These are phyloP conservation scores for Colletotrichum sp. DNA, from an alignment of 2,329 filamentous ascomycete species.

Conservation along the genomic window DNA sequence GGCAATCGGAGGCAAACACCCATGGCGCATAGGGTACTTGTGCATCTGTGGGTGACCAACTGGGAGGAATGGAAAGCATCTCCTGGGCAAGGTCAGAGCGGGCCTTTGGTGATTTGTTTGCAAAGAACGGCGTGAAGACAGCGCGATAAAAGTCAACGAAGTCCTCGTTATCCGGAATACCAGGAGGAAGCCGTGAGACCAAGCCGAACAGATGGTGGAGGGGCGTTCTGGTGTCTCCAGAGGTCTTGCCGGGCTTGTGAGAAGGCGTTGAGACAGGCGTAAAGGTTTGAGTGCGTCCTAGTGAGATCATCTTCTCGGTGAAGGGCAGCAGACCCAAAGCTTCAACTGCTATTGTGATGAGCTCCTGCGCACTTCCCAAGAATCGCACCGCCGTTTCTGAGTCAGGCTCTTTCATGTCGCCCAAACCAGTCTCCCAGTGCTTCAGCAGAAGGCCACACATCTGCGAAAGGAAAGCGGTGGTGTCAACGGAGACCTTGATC, in stretches of 20 bases:
- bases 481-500: constrained; percentile 85
- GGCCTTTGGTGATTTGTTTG: constrained; percentile 47
- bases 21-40: constrained; percentile 55
- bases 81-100: constrained; percentile 55
- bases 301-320: constrained; percentile 63
- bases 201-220: constrained; percentile 71
- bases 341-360: constrained; percentile 53
- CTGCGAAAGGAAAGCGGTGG: constrained; percentile 77
- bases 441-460: constrained; percentile 72
- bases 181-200: constrained; percentile 56
- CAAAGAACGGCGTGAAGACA: constrained; percentile 65
- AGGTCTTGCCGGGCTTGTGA: constrained; percentile 58
- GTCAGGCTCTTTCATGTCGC: constrained; percentile 56
- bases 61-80: constrained; percentile 51
- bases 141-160: constrained; percentile 51
- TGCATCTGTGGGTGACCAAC: constrained; percentile 39
- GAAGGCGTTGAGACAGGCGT: constrained; percentile 71
- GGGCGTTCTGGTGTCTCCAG: constrained; percentile 60
- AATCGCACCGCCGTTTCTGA: constrained; percentile 52
- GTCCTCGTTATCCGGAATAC: constrained; percentile 51
- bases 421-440: constrained; percentile 69
- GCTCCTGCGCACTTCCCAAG: constrained; percentile 57
- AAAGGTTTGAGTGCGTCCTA: constrained; percentile 60
- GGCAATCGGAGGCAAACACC: constrained; percentile 50
- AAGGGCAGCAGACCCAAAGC: constrained; percentile 65